Conservation (phyloP, 208 protist genomes). For the Zelonia costaricensis region DNA sequence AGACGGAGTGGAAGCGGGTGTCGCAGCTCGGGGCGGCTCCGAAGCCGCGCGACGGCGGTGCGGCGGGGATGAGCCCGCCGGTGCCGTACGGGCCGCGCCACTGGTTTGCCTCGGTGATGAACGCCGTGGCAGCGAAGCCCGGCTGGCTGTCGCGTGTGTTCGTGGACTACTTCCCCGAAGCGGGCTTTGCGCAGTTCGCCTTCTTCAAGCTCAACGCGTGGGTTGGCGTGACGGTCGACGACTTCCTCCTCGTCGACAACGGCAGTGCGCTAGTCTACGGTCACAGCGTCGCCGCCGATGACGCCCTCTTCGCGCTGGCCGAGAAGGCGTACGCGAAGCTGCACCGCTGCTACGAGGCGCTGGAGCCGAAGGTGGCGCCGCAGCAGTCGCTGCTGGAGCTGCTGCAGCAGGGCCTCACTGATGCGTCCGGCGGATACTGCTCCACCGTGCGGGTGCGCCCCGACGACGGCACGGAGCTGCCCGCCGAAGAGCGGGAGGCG, state of each 20-base stretch:
- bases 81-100: conserved; percentile 55
- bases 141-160: conserved; percentile 59
- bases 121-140: conserved; percentile 71
- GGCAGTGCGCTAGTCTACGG: conserved; percentile 39
- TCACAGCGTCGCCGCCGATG: conserved; percentile 38
- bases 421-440: conserved; percentile 67
- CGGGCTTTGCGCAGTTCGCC: conserved; percentile 85
- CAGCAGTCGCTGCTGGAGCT: conserved; percentile 48
- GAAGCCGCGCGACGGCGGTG: conserved; percentile 28
- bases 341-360: conserved; percentile 88
- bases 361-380: conserved; percentile 70
- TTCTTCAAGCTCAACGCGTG: conserved; percentile 85
- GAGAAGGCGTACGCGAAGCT: conserved; percentile 95
- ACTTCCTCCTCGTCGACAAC: conserved; percentile 80
- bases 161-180: conserved; percentile 56
- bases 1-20: conserved; percentile 64
- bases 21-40: conserved; percentile 23
- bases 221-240: conserved; percentile 85
- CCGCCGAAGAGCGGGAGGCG: conserved; percentile 34
- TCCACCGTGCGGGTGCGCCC: conserved; percentile 33
- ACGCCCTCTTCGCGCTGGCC: conserved; percentile 68
- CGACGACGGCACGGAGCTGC: conserved; percentile 23
- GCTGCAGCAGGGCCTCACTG: conserved; percentile 68
- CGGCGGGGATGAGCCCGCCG: conserved; percentile 41
- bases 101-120: conserved; percentile 79